A percentile compares a stretch with the other conserved stretches of the same genome.
phyloP scores from a whole-genome alignment of 306 rosid species.

The Morella rubra region DNA sequence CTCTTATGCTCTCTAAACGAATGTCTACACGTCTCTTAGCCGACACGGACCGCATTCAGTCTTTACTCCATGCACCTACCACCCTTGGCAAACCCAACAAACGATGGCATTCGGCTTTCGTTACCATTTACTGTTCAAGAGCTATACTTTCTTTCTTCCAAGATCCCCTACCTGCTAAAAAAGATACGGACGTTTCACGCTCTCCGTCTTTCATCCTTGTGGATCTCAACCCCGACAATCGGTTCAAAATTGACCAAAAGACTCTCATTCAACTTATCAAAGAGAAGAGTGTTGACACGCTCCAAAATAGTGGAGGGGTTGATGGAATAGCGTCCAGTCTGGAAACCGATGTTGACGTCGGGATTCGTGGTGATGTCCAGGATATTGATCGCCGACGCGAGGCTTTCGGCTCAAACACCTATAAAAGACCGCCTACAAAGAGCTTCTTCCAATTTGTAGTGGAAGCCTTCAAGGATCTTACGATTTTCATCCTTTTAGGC shows the following conservation, averaged over 20 bases:
- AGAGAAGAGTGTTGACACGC: slow-evolving; percentile 19
- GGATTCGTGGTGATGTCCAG: slow-evolving; percentile 24
- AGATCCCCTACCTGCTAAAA: background rate
- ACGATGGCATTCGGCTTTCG: slow-evolving; percentile 51
- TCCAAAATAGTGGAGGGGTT: slow-evolving; percentile 26
- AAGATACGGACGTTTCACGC: background rate
- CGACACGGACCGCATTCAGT: background rate
- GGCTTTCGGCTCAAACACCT: slow-evolving; percentile 35
- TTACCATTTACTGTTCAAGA: slow-evolving; percentile 49
- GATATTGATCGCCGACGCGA: background rate
- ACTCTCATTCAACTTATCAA: slow-evolving; percentile 28
- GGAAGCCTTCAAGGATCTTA: slow-evolving; percentile 37
- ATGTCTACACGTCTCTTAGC: slow-evolving; percentile 22
- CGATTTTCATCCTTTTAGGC: slow-evolving; percentile 31
- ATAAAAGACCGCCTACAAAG: slow-evolving; percentile 29
- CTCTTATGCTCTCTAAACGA: slow-evolving; percentile 2
- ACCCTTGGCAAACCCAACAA: slow-evolving; percentile 19
- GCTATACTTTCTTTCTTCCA: slow-evolving; percentile 31
- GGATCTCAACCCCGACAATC: background rate
- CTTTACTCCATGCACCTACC: slow-evolving; percentile 12
- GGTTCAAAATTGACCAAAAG: background rate
- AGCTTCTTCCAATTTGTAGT: slow-evolving; percentile 28
- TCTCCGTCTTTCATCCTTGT: slow-evolving; percentile 15
- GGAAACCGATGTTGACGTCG: slow-evolving; percentile 8
- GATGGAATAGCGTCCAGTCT: slow-evolving; percentile 26